phyloP scores from a whole-genome alignment of 768 basidiomycete genomes.

The Rhodosporidiobolus odoratus region DNA sequence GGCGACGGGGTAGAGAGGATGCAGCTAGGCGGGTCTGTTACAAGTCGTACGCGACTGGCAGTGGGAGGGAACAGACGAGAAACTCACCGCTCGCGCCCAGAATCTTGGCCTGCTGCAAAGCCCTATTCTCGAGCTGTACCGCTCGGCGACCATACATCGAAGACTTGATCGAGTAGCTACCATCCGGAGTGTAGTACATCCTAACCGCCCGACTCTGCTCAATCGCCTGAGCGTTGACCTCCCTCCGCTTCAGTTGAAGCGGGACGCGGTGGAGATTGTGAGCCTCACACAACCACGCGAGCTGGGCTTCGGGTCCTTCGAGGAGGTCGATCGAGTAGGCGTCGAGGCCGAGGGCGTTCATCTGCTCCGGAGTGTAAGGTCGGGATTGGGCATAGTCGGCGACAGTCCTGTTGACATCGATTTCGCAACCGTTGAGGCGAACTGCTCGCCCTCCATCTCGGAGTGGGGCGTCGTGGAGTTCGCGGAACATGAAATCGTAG shows the following conservation, averaged over 20 bases:
- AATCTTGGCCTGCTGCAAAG: conserved; percentile 2
- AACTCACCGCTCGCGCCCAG: conserved; percentile 9
- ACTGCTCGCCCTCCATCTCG: neutral
- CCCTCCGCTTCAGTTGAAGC: conserved; percentile 60
- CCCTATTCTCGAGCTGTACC: conserved; percentile 41
- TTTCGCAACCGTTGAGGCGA: conserved; percentile 32
- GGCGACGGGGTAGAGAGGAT: too few species aligned
- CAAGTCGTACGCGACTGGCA: too few species aligned
- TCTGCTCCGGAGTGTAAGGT: conserved; percentile 48
- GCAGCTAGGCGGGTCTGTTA: too few species aligned
- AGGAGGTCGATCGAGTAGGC: conserved; percentile 78
- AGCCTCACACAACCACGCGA: conserved; percentile 62
- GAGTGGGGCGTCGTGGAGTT: conserved; percentile 53
- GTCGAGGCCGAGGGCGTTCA: conserved; percentile 63
- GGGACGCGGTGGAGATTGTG: conserved; percentile 64
- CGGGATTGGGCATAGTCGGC: neutral
- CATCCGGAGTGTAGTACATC: conserved; percentile 33
- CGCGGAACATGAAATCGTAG: conserved; percentile 61
- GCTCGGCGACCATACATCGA: conserved; percentile 61
- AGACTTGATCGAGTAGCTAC: conserved; percentile 7
- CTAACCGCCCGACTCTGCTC: neutral
- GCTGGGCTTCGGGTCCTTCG: conserved; percentile 67
- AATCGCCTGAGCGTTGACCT: conserved; percentile 43
- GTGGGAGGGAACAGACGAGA: too few species aligned
- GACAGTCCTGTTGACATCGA: neutral